These are phyloP conservation scores for Hymenoscyphus scutula DNA, from an alignment of 2,329 filamentous ascomycete species.

Conservation along the genomic window DNA sequence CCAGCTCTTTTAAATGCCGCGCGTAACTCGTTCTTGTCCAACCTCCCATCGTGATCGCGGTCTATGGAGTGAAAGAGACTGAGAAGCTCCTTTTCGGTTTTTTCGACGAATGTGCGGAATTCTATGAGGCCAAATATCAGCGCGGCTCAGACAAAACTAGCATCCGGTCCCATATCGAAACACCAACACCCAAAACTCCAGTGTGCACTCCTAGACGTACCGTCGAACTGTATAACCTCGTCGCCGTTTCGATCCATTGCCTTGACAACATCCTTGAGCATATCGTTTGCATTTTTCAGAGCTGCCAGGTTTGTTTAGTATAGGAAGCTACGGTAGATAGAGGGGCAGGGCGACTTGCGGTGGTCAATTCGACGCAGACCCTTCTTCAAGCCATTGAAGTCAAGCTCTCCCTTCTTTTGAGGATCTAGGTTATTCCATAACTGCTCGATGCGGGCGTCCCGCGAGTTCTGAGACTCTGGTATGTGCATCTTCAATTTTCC, in stretches of 20 bases:
- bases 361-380: constrained; percentile 89
- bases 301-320: constrained; percentile 44
- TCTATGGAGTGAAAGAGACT: constrained; percentile 85
- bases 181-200: background rate
- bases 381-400: constrained; percentile 79
- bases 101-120: constrained; percentile 83
- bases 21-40: constrained; percentile 83
- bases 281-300: constrained; percentile 85
- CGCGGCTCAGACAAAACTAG: background rate
- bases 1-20: constrained; percentile 76
- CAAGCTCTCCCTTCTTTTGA: constrained; percentile 72
- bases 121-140: constrained; percentile 51
- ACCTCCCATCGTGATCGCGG: constrained; percentile 75
- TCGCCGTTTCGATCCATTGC: constrained; percentile 85
- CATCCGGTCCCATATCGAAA: background rate
- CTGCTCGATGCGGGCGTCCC: constrained; percentile 76
- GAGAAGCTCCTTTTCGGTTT: constrained; percentile 81
- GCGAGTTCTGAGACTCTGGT: constrained; percentile 72
- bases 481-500: constrained; percentile 50
- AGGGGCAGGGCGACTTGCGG: constrained; percentile 43
- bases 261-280: constrained; percentile 77
- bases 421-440: constrained; percentile 84
- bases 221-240: constrained; percentile 86
- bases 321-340: constrained; percentile 11
- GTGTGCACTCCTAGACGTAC: constrained; percentile 50